Evolutionary conservation across 768 basidiomycete species (phyloP).

Genomic region (Leccinellum rugosiceps): DNA sequence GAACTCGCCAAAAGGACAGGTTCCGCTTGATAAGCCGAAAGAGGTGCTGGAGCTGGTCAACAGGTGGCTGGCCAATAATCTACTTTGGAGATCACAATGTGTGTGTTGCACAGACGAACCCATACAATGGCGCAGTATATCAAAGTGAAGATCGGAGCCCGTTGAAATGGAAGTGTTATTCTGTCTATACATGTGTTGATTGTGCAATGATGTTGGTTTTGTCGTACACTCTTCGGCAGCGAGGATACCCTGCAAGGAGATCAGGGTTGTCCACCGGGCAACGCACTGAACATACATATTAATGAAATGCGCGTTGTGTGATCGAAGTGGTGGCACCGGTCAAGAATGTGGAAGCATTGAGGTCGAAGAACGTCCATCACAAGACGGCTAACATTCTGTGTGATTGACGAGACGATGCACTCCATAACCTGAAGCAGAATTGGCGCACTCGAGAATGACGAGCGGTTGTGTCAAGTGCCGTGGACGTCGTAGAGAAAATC

Average conservation of each 20-base stretch:
- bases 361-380: not conserved
- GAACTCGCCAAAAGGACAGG: constrained; percentile 27
- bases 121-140: not conserved
- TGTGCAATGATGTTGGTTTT: not conserved
- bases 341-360: constrained; percentile 8
- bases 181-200: not conserved
- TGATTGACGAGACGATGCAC: not conserved
- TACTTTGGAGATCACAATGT: constrained; percentile 5
- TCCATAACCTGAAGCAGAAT: constrained; percentile 1
- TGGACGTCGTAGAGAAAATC: not conserved
- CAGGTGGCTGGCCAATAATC: constrained; percentile 37
- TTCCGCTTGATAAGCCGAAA: constrained; percentile 56
- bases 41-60: constrained; percentile 47
- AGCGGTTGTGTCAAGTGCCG: not conserved
- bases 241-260: not conserved
- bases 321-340: not conserved
- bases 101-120: not conserved
- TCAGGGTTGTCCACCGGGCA: not conserved
- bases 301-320: not conserved
- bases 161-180: not conserved
- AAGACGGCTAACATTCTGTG: not conserved
- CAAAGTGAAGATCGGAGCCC: not conserved
- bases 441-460: not conserved
- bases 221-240: not conserved
- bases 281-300: not conserved